Evolutionary conservation across 305 asterid genomes (phyloP).

Genomic region (Monarda citriodora): DNA sequence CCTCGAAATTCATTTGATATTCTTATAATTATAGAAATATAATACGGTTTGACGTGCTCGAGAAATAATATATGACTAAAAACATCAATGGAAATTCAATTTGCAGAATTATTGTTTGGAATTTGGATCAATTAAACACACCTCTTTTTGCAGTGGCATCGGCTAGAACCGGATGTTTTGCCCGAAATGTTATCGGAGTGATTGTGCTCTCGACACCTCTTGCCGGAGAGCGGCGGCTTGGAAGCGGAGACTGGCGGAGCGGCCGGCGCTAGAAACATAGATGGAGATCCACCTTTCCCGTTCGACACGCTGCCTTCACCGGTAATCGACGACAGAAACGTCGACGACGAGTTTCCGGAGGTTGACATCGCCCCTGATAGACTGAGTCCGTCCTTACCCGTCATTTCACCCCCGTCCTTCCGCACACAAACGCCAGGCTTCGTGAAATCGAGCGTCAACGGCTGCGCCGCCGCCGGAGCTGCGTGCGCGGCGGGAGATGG

Average conservation of each 20-base stretch:
- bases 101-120: not conserved
- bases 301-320: slow-evolving; percentile 89
- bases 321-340: slow-evolving; percentile 70
- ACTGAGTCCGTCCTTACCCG: slow-evolving; percentile 34
- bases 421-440: slow-evolving; percentile 25
- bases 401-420: slow-evolving; percentile 24
- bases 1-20: slow-evolving; percentile 12
- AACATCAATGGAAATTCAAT: not conserved
- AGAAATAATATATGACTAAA: no score
- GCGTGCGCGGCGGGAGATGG: slow-evolving; percentile 19
- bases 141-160: slow-evolving; percentile 84
- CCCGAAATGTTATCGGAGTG: slow-evolving; percentile 48
- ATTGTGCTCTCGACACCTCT: slow-evolving; percentile 66
- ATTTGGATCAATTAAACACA: slow-evolving; percentile 7
- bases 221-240: slow-evolving; percentile 63
- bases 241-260: slow-evolving; percentile 51
- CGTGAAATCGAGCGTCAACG: slow-evolving; percentile 51
- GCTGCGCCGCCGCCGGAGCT: slow-evolving; percentile 23
- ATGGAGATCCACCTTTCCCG: slow-evolving; percentile 55
- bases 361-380: slow-evolving; percentile 47
- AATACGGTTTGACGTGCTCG: not conserved
- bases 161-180: slow-evolving; percentile 39
- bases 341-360: slow-evolving; percentile 66
- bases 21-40: not conserved
- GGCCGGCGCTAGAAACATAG: slow-evolving; percentile 37